Evolutionary conservation across 108 stramenopile genomes (phyloP).

Genomic region (Mayamaea pseudoterrestris): DNA sequence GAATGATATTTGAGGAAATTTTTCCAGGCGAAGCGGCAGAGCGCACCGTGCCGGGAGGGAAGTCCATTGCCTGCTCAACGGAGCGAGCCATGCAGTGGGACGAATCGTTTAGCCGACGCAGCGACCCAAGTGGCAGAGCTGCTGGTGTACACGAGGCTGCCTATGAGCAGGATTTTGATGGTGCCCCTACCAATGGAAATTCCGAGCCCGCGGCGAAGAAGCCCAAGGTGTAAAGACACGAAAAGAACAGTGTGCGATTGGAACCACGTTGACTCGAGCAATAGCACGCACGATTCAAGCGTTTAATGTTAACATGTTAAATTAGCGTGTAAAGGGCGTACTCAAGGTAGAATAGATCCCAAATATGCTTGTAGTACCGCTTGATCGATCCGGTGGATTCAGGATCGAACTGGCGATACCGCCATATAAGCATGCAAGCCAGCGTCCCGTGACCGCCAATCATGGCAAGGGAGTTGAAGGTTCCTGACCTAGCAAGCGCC

Average conservation of each 20-base stretch:
- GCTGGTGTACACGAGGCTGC: conserved; percentile 93
- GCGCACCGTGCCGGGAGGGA: conserved; percentile 93
- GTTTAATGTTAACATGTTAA: conserved; percentile 16
- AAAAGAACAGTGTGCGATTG: background rate
- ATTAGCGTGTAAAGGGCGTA: conserved; percentile 91
- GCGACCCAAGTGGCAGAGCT: conserved; percentile 92
- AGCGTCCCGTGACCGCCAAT: conserved; percentile 77
- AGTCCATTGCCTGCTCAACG: conserved; percentile 96
- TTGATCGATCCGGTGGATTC: conserved; percentile 75
- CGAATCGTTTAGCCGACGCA: conserved; percentile 64
- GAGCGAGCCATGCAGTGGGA: conserved; percentile 97
- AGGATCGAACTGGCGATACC: conserved; percentile 59
- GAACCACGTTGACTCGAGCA: background rate
- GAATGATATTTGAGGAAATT: conserved; percentile 92
- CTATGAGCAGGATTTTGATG: conserved; percentile 67
- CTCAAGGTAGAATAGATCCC: conserved; percentile 95
- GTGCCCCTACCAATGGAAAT: no score
- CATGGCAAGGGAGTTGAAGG: conserved; percentile 79
- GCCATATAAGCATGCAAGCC: conserved; percentile 36
- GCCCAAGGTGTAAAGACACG: conserved; percentile 26
- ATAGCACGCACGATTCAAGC: background rate
- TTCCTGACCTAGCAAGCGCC: conserved; percentile 38
- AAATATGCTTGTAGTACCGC: conserved; percentile 89
- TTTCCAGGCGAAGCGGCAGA: conserved; percentile 95
- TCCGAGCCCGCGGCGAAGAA: conserved; percentile 50